Percentiles rank a stretch among this genome's conserved stretches.
Conservation (phyloP, 2,329 filamentous ascomycete genomes). For the Calonectria honghensis region DNA sequence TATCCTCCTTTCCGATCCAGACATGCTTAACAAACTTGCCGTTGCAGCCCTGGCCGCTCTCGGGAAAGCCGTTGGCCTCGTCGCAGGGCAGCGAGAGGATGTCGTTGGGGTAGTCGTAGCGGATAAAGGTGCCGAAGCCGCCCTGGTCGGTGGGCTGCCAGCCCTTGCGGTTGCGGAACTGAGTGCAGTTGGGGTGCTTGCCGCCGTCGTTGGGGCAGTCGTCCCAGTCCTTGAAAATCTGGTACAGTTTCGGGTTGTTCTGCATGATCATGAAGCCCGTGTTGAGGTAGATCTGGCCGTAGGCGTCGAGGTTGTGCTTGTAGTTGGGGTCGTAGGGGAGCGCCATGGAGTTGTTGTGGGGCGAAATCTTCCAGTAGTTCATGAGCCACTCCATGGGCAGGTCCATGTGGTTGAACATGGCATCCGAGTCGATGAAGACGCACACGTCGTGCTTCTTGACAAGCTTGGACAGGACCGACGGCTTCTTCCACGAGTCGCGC, state of each 20-base stretch:
- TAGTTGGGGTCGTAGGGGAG: conserved; percentile 18
- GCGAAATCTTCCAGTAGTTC: conserved; percentile 22
- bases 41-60: conserved; percentile 12
- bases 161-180: conserved; percentile 19
- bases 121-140: conserved; percentile 26
- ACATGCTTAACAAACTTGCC: conserved; percentile 27
- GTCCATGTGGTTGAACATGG: conserved; percentile 29
- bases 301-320: neutral
- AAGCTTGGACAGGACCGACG: conserved; percentile 17
- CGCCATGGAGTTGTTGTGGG: conserved; percentile 6
- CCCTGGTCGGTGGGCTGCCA: conserved; percentile 27
- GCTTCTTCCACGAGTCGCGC: conserved; percentile 29
- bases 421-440: conserved; percentile 29
- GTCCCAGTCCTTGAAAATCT: conserved; percentile 26
- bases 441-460: conserved; percentile 30
- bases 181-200: conserved; percentile 13
- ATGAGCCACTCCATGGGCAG: conserved; percentile 35
- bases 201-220: conserved; percentile 26
- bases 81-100: conserved; percentile 24
- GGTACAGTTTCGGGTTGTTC: conserved; percentile 16
- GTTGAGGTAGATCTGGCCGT: conserved; percentile 21
- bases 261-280: conserved; percentile 33
- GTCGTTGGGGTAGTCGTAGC: conserved; percentile 28
- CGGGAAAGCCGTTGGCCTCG: conserved; percentile 31
- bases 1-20: conserved; percentile 30